phyloP scores from a whole-genome alignment of 2,329 filamentous ascomycete species.

The Cladosporium sphaerospermum region DNA sequence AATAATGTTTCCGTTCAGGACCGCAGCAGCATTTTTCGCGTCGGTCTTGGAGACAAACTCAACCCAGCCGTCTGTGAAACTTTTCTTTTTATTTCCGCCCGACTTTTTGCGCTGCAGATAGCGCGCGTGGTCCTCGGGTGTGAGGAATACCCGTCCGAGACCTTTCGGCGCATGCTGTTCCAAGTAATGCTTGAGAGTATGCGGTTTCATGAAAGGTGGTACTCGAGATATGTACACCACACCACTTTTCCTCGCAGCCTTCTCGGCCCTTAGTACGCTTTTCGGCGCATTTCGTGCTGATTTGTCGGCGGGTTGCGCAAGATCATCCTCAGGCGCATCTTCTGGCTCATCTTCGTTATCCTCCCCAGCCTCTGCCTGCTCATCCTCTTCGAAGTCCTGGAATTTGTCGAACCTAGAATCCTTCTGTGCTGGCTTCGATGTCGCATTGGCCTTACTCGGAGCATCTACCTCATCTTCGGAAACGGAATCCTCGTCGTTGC shows the following conservation, averaged over 20 bases:
- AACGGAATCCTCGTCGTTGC: conserved; percentile 33
- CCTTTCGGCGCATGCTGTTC: conserved; percentile 60
- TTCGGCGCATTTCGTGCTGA: conserved; percentile 47
- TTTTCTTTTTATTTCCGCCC: conserved; percentile 77
- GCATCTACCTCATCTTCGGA: conserved; percentile 14
- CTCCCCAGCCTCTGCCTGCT: conserved; percentile 19
- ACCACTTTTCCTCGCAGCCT: conserved; percentile 65
- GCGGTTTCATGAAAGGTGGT: conserved; percentile 82
- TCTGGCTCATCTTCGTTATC: conserved; percentile 19
- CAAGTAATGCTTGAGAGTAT: conserved; percentile 68
- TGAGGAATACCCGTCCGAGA: conserved; percentile 72
- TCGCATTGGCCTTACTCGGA: conserved; percentile 13
- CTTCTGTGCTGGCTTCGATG: conserved; percentile 11
- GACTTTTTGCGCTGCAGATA: conserved; percentile 61
- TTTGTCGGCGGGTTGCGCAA: conserved; percentile 1
- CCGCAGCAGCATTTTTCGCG: conserved; percentile 68
- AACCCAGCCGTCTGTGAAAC: conserved; percentile 81
- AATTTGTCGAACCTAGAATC: conserved; percentile 15
- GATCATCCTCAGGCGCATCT: conserved; percentile 9
- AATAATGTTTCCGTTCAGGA: conserved; percentile 70
- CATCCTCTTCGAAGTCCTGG: conserved; percentile 21
- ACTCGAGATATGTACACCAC: conserved; percentile 79
- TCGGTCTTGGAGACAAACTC: conserved; percentile 72
- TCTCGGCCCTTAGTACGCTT: conserved; percentile 60
- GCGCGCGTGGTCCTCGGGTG: conserved; percentile 63